Conservation (phyloP, 345 rosid genomes). For the Heritiera littoralis region DNA sequence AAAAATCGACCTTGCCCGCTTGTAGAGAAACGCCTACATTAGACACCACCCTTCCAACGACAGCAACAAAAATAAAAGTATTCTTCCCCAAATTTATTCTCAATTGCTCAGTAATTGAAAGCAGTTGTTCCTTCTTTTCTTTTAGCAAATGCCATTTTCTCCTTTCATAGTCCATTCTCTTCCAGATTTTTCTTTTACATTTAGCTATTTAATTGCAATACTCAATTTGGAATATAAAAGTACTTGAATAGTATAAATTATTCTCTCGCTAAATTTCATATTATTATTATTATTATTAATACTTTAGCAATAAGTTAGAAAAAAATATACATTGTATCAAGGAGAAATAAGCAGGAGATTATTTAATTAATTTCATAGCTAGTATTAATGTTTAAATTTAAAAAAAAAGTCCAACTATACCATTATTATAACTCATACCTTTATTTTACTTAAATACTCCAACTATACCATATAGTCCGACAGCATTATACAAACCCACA, state of each 20-base stretch:
- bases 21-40: too few species aligned
- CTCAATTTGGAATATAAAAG: neutral
- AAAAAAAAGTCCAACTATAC: neutral
- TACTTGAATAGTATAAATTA: neutral
- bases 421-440: neutral
- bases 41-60: too few species aligned
- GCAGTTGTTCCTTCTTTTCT: too few species aligned
- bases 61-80: too few species aligned
- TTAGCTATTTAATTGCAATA: neutral
- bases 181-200: too few species aligned
- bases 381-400: neutral
- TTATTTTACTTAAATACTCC: neutral
- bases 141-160: too few species aligned
- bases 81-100: too few species aligned
- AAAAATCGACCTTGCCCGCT: too few species aligned
- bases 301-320: neutral
- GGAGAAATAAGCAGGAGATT: neutral
- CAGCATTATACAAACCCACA: conserved; percentile 6
- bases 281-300: neutral
- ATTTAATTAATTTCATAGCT: neutral
- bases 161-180: too few species aligned
- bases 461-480: neutral
- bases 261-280: neutral
- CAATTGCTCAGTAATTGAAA: too few species aligned
- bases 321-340: neutral